phyloP scores from a whole-genome alignment of 2,329 filamentous ascomycete species.

The Fusarium aywerte region DNA sequence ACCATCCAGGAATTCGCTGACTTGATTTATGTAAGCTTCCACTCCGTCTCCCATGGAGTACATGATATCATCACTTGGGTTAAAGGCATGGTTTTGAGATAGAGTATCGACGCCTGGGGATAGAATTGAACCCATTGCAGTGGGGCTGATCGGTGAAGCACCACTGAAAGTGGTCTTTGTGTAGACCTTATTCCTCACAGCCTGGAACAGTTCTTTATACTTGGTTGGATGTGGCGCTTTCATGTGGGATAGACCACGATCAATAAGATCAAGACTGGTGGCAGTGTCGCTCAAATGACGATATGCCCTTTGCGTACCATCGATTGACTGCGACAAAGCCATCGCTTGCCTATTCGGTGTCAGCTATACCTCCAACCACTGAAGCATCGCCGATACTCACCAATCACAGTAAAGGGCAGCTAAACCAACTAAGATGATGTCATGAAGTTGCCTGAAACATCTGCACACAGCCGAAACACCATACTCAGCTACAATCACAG shows the following conservation, averaged over 20 bases:
- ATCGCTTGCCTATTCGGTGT: background rate
- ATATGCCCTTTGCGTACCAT: background rate
- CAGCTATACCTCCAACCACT: background rate
- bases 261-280: background rate
- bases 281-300: background rate
- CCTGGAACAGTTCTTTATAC: background rate
- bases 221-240: fast-evolving
- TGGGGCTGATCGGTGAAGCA: background rate
- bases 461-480: background rate
- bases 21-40: conserved; percentile 3
- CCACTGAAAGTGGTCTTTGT: background rate
- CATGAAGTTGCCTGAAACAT: conserved; percentile 8
- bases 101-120: background rate
- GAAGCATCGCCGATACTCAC: background rate
- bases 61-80: background rate
- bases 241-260: fast-evolving
- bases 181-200: conserved; percentile 1
- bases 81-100: background rate
- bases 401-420: conserved; percentile 7
- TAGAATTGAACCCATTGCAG: background rate
- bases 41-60: background rate
- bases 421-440: background rate
- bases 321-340: background rate
- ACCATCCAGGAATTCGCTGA: background rate
- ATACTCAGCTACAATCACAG: background rate